Evolutionary conservation across 192 early-diverging fungal genomes (phyloP).

Genomic region (Powellomyces hirtus): DNA sequence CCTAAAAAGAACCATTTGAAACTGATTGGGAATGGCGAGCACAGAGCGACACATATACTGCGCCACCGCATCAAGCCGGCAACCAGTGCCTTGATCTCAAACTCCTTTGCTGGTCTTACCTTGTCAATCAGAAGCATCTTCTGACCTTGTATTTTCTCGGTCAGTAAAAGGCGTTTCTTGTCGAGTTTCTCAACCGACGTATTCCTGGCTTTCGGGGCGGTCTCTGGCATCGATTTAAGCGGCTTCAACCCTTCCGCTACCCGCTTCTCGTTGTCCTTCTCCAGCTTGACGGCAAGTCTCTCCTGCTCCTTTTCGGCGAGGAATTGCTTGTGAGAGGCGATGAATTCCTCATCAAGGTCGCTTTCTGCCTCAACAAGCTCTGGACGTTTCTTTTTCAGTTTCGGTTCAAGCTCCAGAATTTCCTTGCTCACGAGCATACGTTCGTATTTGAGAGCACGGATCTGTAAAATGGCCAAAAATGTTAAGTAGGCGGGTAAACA

Average conservation of each 20-base stretch:
- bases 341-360: slow-evolving; percentile 77
- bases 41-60: too few relatives aligned
- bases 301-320: slow-evolving; percentile 75
- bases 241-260: slow-evolving; percentile 55
- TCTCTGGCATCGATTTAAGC: slow-evolving; percentile 52
- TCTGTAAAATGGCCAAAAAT: too few relatives aligned
- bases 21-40: neutral
- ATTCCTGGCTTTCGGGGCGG: neutral
- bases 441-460: slow-evolving; percentile 85
- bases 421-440: slow-evolving; percentile 66
- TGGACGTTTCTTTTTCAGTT: slow-evolving; percentile 72
- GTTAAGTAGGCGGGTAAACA: neutral
- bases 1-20: too few relatives aligned
- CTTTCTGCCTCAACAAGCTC: slow-evolving; percentile 66
- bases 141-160: slow-evolving; percentile 69
- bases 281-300: slow-evolving; percentile 55
- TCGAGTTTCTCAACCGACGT: slow-evolving; percentile 68
- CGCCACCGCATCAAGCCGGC: too few relatives aligned
- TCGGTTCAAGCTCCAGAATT: slow-evolving; percentile 71
- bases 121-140: slow-evolving; percentile 81
- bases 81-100: too few relatives aligned
- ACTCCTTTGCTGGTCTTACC: slow-evolving; percentile 47
- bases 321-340: slow-evolving; percentile 55
- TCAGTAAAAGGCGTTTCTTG: slow-evolving; percentile 67
- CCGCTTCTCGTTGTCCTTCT: slow-evolving; percentile 84